Evolutionary conservation across 1,139 yeast genomes (phyloP), one percentile per base, ranked within the genome.

Genomic region (Pichia cactophila): DNA sequence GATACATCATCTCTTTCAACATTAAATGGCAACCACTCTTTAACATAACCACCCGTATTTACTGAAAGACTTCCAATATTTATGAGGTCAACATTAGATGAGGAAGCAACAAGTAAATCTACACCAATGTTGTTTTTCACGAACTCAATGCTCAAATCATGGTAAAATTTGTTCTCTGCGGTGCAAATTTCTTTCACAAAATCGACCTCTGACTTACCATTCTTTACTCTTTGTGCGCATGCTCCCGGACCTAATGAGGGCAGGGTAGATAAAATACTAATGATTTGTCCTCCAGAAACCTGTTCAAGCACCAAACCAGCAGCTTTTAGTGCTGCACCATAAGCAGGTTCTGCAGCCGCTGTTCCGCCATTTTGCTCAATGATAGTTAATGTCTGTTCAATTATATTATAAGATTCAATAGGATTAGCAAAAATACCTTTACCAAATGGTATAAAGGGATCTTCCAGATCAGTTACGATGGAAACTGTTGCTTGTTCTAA

Each of bases 201-300:
- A 41, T 79, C 82, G 0, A 81, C 78, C 23, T 69, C 64, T 28
- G 72, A 74, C 45, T 63, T 67, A 8, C 48, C 45, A 5, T 55
- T 54, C 40, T 71, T 74, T 3, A 53, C 44, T 56, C 86, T 81
- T 51, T 77, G 71, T 20, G 72, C 71, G 45, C 90, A 72, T n/a
- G 77, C 72, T 2, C 97, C 97, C 0, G 92, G 86, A 0, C 96
- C 96, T 76, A 82, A 76, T 1, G 88, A 77, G 9, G 98, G 96
- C 38, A 89, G 67, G 1, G 81, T 70, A 2, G 88, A 74, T 46
- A 90, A 69, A 5, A 86, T 66, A 0, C 87, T 76, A 20, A 86
- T 77, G 38, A 90, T 81, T 58, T 90, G 87, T 57, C 97, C 97
- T 50, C 96, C 96, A 0, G 84, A 83, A 37, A 74, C 74, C 29